A percentile compares a stretch with the other conserved stretches of the same genome.
phyloP scores from a whole-genome alignment of 1,284 basidiomycete species.

The Boletellus deceptivus region DNA sequence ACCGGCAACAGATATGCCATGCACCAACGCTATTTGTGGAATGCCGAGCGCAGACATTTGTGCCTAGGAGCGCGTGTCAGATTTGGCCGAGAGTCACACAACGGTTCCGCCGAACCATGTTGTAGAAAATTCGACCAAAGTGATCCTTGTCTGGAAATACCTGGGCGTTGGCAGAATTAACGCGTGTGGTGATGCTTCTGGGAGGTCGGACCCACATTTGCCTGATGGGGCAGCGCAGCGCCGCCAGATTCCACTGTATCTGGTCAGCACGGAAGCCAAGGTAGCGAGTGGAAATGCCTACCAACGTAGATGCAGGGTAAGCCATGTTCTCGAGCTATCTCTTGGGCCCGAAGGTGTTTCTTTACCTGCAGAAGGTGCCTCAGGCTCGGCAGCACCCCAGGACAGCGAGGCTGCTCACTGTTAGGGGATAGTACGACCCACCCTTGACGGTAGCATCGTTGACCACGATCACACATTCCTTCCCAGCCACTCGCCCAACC shows the following conservation, averaged over 20 bases:
- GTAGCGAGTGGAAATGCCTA: slow-evolving; percentile 33
- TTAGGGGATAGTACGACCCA: slow-evolving; percentile 90
- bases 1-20: slow-evolving; percentile 92
- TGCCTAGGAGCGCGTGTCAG: slow-evolving; percentile 47
- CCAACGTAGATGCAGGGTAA: slow-evolving; percentile 92
- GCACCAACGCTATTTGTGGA: slow-evolving; percentile 90
- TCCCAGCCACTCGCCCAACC: slow-evolving; percentile 76
- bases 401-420: slow-evolving; percentile 45
- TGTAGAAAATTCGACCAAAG: slow-evolving; percentile 96
- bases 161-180: slow-evolving; percentile 28
- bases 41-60: slow-evolving; percentile 90
- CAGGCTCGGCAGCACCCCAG: background rate
- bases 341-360: slow-evolving; percentile 93
- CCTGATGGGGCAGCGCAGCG: slow-evolving; percentile 89
- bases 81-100: background rate
- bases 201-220: slow-evolving; percentile 57
- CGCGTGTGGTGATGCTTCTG: slow-evolving; percentile 1
- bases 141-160: slow-evolving; percentile 89
- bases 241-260: slow-evolving; percentile 86
- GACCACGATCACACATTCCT: slow-evolving; percentile 86
- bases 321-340: slow-evolving; percentile 87
- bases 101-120: slow-evolving; percentile 65
- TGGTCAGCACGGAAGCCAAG: slow-evolving; percentile 11
- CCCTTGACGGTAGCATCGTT: slow-evolving; percentile 96
- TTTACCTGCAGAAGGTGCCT: slow-evolving; percentile 60